Percentiles rank a stretch among this genome's conserved stretches.
Evolutionary conservation across 805 yeast genomes (phyloP).

Genomic region (Deakozyma indianensis): DNA sequence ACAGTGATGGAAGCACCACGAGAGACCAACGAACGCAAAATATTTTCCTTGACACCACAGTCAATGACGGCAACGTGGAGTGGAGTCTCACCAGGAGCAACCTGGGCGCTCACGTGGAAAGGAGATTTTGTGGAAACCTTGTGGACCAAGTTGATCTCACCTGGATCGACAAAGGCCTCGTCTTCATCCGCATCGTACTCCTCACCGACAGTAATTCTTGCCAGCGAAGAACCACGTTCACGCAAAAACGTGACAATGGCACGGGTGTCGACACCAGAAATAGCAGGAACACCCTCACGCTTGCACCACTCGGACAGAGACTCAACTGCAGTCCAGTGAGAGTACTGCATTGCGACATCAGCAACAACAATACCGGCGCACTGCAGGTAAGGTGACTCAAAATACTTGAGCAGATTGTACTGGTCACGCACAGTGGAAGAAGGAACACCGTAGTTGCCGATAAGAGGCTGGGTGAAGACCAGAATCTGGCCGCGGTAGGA

Average conservation of each 20-base stretch:
- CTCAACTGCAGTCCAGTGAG: constrained; percentile 99
- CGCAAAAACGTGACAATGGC: constrained; percentile 83
- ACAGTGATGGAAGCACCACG: constrained; percentile 96
- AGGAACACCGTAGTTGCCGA: constrained; percentile 98
- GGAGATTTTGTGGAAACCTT: constrained; percentile 93
- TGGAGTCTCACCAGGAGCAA: constrained; percentile 30
- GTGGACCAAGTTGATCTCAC: constrained; percentile 75
- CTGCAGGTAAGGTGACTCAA: constrained; percentile 84
- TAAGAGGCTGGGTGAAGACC: constrained; percentile 91
- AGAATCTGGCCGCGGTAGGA: constrained; percentile 94
- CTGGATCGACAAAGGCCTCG: constrained; percentile 84
- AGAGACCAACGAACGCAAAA: constrained; percentile 79
- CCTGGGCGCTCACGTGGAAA: constrained; percentile 63
- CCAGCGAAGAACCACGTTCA: constrained; percentile 92
- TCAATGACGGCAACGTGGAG: constrained; percentile 87
- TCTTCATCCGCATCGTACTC: constrained; percentile 86
- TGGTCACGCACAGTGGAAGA: constrained; percentile 68
- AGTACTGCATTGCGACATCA: constrained; percentile 85
- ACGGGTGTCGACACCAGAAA: constrained; percentile 96
- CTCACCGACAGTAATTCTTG: constrained; percentile 78
- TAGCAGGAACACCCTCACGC: constrained; percentile 90
- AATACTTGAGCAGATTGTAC: constrained; percentile 71
- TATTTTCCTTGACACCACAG: constrained; percentile 98
- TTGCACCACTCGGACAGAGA: constrained; percentile 91
- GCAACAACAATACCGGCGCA: constrained; percentile 94